phyloP scores from a whole-genome alignment of 352 stramenopile species.

The Globisporangium solare region DNA sequence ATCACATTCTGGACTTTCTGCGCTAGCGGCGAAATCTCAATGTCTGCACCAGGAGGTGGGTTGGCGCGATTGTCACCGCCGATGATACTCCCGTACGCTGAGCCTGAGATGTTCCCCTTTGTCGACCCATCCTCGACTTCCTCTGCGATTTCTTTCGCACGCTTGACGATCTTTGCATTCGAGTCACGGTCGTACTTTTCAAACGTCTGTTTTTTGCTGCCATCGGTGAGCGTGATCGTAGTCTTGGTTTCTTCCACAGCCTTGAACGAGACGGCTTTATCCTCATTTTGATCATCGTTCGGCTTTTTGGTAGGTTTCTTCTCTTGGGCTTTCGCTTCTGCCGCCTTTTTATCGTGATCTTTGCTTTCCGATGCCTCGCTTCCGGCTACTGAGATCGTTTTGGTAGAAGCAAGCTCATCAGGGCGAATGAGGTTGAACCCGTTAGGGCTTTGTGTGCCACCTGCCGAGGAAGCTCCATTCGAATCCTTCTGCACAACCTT shows the following conservation, averaged over 20 bases:
- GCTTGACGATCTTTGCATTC: constrained; percentile 5
- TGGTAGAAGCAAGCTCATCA: not conserved
- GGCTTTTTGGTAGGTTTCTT: constrained; percentile 6
- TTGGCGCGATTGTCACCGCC: constrained; percentile 47
- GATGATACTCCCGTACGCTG: constrained; percentile 24
- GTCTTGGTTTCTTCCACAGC: constrained; percentile 6
- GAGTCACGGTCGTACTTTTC: constrained; percentile 22
- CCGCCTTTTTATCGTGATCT: not conserved
- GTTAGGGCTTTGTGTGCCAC: not conserved
- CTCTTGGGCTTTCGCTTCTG: constrained; percentile 2
- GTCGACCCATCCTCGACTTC: not conserved
- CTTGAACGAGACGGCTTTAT: constrained; percentile 4
- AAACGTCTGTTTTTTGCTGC: constrained; percentile 11
- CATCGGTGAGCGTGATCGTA: constrained; percentile 17
- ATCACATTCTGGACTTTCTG: constrained; percentile 45
- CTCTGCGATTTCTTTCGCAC: constrained; percentile 3
- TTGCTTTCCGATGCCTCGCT: constrained; percentile 1
- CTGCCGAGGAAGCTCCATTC: not conserved
- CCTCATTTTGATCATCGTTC: constrained; percentile 1
- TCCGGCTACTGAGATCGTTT: not conserved
- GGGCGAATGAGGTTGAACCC: constrained; percentile 9
- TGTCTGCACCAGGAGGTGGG: constrained; percentile 47
- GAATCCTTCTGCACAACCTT: constrained; percentile 1
- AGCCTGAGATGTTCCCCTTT: constrained; percentile 12
- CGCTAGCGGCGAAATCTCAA: constrained; percentile 39